Conservation (phyloP, 805 yeast genomes). For the Kodamaea restingae region DNA sequence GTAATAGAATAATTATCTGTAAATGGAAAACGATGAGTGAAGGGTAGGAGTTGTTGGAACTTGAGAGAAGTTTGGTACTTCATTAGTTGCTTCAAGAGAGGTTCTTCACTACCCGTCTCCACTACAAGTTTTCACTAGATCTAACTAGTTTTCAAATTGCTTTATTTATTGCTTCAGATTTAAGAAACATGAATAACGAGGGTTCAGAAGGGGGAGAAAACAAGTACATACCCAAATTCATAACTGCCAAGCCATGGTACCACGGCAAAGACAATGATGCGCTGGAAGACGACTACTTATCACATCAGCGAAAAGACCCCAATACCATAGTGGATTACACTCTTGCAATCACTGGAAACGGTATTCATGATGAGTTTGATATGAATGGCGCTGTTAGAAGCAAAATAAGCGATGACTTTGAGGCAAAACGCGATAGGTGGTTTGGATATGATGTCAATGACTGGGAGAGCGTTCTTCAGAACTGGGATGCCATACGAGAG, state of each 20-base stretch:
- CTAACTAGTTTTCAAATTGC: no score
- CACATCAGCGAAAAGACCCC: slow-evolving; percentile 53
- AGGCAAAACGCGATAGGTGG: slow-evolving; percentile 76
- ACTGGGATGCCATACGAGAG: slow-evolving; percentile 41
- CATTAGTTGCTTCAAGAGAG: no score
- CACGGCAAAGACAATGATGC: slow-evolving; percentile 7
- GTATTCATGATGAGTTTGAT: slow-evolving; percentile 48
- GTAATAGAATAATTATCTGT: neutral
- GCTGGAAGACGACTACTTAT: slow-evolving; percentile 39
- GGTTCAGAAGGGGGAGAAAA: slow-evolving; percentile 15
- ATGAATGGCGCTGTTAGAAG: slow-evolving; percentile 9
- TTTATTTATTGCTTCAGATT: no score
- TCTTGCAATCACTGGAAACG: slow-evolving; percentile 52
- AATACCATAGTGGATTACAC: slow-evolving; percentile 41
- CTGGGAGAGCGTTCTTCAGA: slow-evolving; percentile 48
- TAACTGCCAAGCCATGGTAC: slow-evolving; percentile 40
- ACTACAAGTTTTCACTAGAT: no score
- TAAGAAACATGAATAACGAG: neutral
- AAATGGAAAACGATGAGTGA: no score
- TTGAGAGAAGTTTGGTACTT: no score
- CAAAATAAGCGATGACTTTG: slow-evolving; percentile 47
- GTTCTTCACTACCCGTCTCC: no score
- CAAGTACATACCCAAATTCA: slow-evolving; percentile 39
- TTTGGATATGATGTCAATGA: slow-evolving; percentile 68
- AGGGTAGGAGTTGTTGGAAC: no score